Evolutionary conservation across 345 rosid genomes (phyloP), one percentile per base, ranked within the genome.

Genomic region (Litchi chinensis): DNA sequence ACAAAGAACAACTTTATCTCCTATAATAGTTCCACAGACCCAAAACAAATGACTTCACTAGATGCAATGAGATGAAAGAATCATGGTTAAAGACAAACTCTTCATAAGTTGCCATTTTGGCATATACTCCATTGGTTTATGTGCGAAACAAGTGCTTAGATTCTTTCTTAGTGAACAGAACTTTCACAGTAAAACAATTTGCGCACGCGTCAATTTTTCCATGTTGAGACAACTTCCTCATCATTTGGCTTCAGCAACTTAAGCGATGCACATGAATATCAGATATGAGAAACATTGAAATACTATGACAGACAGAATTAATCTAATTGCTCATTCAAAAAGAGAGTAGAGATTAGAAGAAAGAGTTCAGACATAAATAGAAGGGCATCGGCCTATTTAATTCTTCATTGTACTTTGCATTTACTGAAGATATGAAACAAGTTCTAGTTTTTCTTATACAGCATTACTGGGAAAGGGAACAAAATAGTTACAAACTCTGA

Each of bases 381-480:
- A 60, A 41, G 56, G 41, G 22, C 64, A 74, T 26, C 16, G 10
- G 41, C 62, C 22, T 74, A 43, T 24, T 62, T 62, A 15, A 19
- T 73, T 57, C 68, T 39, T 59, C 22, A 74, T 19, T 24, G 21
- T 8, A 13, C 10, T 73, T 16, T 41, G 67, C 68, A 62, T 74
- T 60, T 62, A 4, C 28, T 16, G 13, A 74, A 74, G 41, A 74
- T 41, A 43, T 54, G 40, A 60, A 72, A 73, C 76, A 37, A 43
- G 26, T 21, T 43, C 13, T 2, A 21, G 41, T 41, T 60, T 13
- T 13, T 16, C 32, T 70, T 71, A 12, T 24, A 40, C 56, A 74
- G 32, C 46, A 22, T 40, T 11, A 60, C 21, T 10, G 10, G 8
- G 39, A 56, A 74, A 18, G 39, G 57, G 13, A 16, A 74, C 12